Conservation (phyloP, 495 filamentous ascomycete species). For the Geopyxis carbonaria region DNA sequence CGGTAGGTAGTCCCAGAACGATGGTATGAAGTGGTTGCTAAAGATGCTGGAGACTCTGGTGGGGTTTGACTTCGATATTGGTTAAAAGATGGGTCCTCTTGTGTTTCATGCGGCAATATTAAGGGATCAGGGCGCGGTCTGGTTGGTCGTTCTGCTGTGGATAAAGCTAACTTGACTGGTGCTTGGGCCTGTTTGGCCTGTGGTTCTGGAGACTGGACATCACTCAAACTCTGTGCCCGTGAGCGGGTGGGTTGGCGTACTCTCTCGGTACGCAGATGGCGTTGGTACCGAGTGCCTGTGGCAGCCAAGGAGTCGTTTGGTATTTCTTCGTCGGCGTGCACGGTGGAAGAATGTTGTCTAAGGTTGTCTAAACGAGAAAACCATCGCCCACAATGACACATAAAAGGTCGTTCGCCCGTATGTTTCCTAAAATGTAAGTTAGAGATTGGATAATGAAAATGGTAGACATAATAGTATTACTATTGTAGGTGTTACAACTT, state of each 20-base stretch:
- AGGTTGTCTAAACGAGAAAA: slow-evolving; percentile 97
- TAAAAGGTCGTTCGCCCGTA: slow-evolving; percentile 90
- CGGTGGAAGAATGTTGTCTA: slow-evolving; percentile 91
- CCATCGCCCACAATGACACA: slow-evolving; percentile 85
- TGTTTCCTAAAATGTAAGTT: slow-evolving; percentile 51
- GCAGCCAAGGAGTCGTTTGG: slow-evolving; percentile 84
- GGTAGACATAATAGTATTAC: background rate
- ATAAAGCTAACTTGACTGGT: slow-evolving; percentile 6
- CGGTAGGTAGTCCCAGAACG: slow-evolving; percentile 12
- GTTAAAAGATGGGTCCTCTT: slow-evolving; percentile 15
- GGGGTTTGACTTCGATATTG: slow-evolving; percentile 23
- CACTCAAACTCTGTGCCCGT: slow-evolving; percentile 18
- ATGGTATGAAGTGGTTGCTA: slow-evolving; percentile 6
- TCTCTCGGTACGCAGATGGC: slow-evolving; percentile 61
- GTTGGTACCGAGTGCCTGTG: slow-evolving; percentile 80
- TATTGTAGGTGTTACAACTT: no score
- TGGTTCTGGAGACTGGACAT: slow-evolving; percentile 19
- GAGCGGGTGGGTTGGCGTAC: slow-evolving; percentile 10
- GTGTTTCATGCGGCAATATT: slow-evolving; percentile 12
- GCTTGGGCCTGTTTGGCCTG: slow-evolving; percentile 9
- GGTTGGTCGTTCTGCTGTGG: slow-evolving; percentile 15
- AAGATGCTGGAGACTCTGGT: slow-evolving; percentile 23
- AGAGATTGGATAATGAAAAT: slow-evolving; percentile 4
- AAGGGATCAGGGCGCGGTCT: slow-evolving; percentile 21
- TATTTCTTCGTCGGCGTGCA: slow-evolving; percentile 95